Base-by-base conservation (phyloP, 2,329 filamentous ascomycete species). In the Sporothrix schenckii region DNA sequence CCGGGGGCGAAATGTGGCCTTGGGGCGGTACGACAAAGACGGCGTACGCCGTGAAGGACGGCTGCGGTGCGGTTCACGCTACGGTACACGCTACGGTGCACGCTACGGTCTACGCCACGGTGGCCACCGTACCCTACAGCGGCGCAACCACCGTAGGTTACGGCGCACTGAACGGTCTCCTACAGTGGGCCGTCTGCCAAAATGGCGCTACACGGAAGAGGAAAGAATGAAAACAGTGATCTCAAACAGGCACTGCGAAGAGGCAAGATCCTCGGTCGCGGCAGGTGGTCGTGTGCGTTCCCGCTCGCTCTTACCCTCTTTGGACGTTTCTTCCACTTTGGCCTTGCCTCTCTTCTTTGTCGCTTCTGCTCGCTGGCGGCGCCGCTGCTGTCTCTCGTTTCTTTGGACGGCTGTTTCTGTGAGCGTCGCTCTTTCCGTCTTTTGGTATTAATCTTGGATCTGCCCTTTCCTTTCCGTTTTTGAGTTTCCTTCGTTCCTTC, bases 251-350 rank as follows among this genome's bases (percentile, higher is more conserved):
- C 49, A 7, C 34, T 34, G 34, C 34, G 34, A 7, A 34, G 49
- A 30, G 60, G 60, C 60, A 63, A 63, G 60, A 63, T 63, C 60
- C 44, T 49, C 41, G 41, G 21, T 34, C 60, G 60, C 41, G 60
- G 60, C 60, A 63, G 60, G 60, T 63, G 60, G 41, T 63, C 41
- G 60, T 61, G 60, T 63, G 60, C 44, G 41, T 49, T 66, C 47
- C 49, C 63, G 44, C 27, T 52, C 63, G 21, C 60, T 50, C 60
- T 50, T 65, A 16, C 44, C 44, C 60, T 65, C 11, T 50, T 65
- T 7, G 34, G 34, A 34, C 34, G 34, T 34, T 34, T 34, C 34
- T 7, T 34, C 34, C 34, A 34, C 34, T 34, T 34, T 34, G 34
- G 34, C 34, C 34, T 34, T 34, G 34, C 34, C 44, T 30, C n/a